phyloP scores from a whole-genome alignment of 176 grass and related monocot genomes.

The Carex kokanica region DNA sequence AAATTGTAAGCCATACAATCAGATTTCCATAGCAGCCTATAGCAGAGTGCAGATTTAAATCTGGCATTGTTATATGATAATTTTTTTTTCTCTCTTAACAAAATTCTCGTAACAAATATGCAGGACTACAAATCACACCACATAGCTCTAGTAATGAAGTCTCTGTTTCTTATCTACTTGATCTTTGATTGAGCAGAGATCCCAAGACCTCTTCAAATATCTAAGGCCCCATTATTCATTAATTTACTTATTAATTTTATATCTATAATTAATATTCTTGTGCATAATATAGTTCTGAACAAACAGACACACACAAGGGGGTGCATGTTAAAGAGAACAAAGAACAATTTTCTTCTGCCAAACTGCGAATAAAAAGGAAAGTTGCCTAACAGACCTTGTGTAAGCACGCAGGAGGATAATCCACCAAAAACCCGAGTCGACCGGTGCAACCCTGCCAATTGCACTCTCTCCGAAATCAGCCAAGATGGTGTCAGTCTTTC shows the following conservation, averaged over 20 bases:
- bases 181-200: neutral
- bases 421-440: slow-evolving; percentile 98
- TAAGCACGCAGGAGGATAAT: slow-evolving; percentile 98
- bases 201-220: neutral
- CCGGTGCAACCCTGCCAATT: slow-evolving; percentile 87
- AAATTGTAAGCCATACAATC: too few relatives aligned
- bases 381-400: slow-evolving; percentile 50
- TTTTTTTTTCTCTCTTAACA: too few relatives aligned
- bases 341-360: neutral
- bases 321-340: neutral
- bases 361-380: neutral
- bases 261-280: neutral
- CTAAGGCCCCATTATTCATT: neutral
- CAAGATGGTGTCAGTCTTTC: slow-evolving; percentile 64
- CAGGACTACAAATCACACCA: neutral
- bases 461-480: slow-evolving; percentile 92
- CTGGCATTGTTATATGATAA: too few relatives aligned
- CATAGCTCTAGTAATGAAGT: neutral
- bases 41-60: too few relatives aligned
- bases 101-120: neutral
- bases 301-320: neutral
- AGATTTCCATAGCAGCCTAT: too few relatives aligned
- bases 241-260: neutral
- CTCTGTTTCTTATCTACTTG: neutral
- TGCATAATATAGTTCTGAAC: neutral